Conservation (phyloP, 306 rosid genomes). For the Sesbania bispinosa region DNA sequence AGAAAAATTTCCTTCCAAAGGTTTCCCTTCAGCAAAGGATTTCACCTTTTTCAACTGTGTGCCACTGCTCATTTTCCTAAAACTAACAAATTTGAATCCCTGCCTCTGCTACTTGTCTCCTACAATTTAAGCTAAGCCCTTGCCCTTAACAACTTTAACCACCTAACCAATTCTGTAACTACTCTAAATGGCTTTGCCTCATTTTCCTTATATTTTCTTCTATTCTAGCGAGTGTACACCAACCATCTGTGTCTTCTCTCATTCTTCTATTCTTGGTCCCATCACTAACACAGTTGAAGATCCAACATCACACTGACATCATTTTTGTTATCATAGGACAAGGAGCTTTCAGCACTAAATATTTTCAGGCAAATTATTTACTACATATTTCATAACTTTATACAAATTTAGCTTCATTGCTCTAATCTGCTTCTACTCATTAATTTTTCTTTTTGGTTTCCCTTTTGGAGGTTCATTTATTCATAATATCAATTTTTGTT, state of each 20-base stretch:
- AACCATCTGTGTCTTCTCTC: not conserved
- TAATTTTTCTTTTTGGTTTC: not conserved
- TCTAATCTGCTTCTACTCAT: not conserved
- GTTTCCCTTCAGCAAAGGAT: not conserved
- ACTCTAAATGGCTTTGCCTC: not conserved
- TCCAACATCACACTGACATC: not conserved
- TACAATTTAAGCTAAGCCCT: not conserved
- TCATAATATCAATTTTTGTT: not conserved
- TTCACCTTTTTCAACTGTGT: not conserved
- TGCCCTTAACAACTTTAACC: not conserved
- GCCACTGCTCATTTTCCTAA: not conserved
- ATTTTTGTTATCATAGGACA: not conserved
- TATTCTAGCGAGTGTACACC: not conserved
- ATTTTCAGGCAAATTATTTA: too few species aligned
- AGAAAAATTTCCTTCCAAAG: not conserved
- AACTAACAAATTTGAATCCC: not conserved
- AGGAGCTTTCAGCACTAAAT: not conserved
- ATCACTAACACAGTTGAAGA: not conserved
- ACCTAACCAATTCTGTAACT: not conserved
- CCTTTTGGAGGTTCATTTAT: not conserved
- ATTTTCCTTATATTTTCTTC: not conserved
- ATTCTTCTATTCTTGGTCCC: not conserved
- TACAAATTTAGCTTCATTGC: not conserved
- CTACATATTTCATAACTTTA: too few species aligned
- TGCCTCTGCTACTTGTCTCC: not conserved